Evolutionary conservation across 179 eudicot species (phyloP), one percentile per base, ranked within the genome.

Genomic region (Silene coronaria): DNA sequence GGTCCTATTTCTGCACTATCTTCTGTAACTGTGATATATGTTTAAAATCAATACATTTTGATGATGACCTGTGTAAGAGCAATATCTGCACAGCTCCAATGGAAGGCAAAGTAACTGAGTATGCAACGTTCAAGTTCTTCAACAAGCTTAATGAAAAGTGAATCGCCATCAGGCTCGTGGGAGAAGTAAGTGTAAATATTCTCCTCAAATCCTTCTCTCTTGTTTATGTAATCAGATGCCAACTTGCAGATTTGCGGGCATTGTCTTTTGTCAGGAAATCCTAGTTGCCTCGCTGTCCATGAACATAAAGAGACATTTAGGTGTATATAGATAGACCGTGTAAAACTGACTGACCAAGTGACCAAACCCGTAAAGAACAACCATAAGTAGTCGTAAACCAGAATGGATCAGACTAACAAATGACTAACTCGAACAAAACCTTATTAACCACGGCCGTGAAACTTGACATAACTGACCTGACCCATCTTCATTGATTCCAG

Each of bases 91-190:
- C 82, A 88, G 75, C 71, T 86, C 99, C 99, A 96, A 63, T 96
- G 99, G 71, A 93, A 96, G 45, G 97, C 99, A 57, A 91, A 96
- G 86, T 93, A 96, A 79, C 99, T 96, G 65, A 96, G 97, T 32
- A 81, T 91, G 82, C 97, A 96, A 75, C 99, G 86, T 82, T 96
- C 99, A 61, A 96, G 82, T 86, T 96, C 99, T 70, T 96, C 99
- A 19, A 96, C 92, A 5, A 96, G 89, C 87, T 96, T 96, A 77
- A 96, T 89, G 74, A 88, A 96, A 19, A 96, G 86, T 6, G 99
- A 89, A 81, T 96, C 97, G 0, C 88, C 91, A 55, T 96, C 90
- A 34, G 86, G 88, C 51, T 93, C 97, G 2, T 74, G 72, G 5
- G 86, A 80, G 69, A 96, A 96, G 81, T 80, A 92, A 27, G 89